Base-by-base conservation (phyloP, 371 early-diverging fungal species). In the Encephalitozoon intestinalis region DNA sequence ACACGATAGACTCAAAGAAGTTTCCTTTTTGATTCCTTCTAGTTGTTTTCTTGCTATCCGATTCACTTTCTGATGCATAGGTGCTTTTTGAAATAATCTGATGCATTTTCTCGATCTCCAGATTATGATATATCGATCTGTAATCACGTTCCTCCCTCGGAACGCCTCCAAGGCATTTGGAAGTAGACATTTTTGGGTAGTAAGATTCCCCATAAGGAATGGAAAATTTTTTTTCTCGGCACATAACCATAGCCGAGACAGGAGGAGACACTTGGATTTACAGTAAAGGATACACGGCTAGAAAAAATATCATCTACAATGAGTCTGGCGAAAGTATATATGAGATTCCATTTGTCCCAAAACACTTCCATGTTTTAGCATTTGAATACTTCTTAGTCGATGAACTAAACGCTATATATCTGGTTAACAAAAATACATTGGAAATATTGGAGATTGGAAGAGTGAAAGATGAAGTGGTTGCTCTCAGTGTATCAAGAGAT, bases 131-230 rank as follows among this genome's bases (percentile, higher is more conserved):
- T 26, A 73, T 73, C 7, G 34, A 5, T 39, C 50, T 46, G 41
- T 73, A 73, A 21, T 28, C 39, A 40, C 26, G 30, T 43, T 73
- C 73, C 52, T 73, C 73, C 18, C 73, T 63, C 23, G 73, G 73
- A 52, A 70, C 26, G 40, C 53, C 53, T 12, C 21, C 37, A 5
- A 37, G 6, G 5, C 15, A 58, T 5, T 21, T 7, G 12, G 28
- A n/a, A 15, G 37, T 37, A 58, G 31, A 49, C 68, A 68, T 46
- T 49, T 49, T 46, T 51, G 37, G 68, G 50, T 23, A 25, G 8
- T 30, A 28, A 9, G 37, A 41, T 30, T 46, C 37, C 37, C 37
- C 49, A 49, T 15, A 68, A 26, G 51, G 37, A 65, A 68, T 68
- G 68, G 68, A 68, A 30, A 68, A 68, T 68, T 68, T 68, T 68